Evolutionary conservation across 768 basidiomycete genomes (phyloP).

Genomic region (Trametes maxima): DNA sequence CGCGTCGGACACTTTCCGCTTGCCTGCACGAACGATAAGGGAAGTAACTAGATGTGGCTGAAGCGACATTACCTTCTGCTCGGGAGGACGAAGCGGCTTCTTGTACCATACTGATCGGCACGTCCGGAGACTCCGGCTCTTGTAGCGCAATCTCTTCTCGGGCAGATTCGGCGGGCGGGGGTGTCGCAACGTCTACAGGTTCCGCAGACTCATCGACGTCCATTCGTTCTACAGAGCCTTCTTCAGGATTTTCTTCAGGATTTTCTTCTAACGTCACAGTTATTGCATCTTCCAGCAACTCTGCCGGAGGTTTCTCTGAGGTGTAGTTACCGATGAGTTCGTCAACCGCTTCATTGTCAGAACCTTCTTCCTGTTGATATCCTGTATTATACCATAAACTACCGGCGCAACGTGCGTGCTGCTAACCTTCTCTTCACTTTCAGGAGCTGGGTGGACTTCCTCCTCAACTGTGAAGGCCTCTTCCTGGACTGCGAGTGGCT

Average conservation of each 20-base stretch:
- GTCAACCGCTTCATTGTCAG: constrained; percentile 21
- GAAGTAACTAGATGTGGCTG: too few species aligned
- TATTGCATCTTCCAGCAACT: neutral
- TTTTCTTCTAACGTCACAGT: neutral
- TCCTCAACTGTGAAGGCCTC: neutral
- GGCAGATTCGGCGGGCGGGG: neutral
- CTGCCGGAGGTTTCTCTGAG: constrained; percentile 7
- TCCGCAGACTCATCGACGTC: constrained; percentile 8
- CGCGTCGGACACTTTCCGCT: constrained; percentile 63
- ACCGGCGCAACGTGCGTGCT: neutral
- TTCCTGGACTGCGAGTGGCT: neutral
- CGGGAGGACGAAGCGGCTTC: neutral
- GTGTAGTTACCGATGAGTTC: constrained; percentile 15
- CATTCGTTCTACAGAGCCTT: constrained; percentile 5
- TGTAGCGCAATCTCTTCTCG: constrained; percentile 2
- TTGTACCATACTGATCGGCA: neutral
- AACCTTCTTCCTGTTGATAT: constrained; percentile 12
- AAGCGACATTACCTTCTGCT: constrained; percentile 13
- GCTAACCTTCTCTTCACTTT: constrained; percentile 9
- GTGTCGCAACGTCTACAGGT: constrained; percentile 2
- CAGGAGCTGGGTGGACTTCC: neutral
- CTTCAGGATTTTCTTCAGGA: neutral
- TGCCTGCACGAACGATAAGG: constrained; percentile 43
- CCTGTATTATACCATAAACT: neutral
- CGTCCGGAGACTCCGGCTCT: constrained; percentile 6